A percentile compares a stretch with the other conserved stretches of the same genome.
Evolutionary conservation across 1,139 yeast genomes (phyloP).

Genomic region (Saccharomyces hybrid): DNA sequence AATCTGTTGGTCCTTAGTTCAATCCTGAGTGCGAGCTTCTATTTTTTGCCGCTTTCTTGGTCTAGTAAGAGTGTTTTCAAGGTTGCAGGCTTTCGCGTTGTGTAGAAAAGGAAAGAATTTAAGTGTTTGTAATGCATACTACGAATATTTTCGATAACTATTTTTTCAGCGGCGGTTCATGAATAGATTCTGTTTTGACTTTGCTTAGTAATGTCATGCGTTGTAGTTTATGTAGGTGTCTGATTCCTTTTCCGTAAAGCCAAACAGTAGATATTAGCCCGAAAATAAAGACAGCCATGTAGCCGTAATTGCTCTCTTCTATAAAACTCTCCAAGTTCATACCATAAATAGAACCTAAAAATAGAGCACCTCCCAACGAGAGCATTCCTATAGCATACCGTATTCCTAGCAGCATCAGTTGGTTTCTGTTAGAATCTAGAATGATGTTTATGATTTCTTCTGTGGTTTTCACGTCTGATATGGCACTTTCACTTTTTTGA

Average conservation of each 20-base stretch:
- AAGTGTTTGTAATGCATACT: background rate
- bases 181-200: constrained; percentile 6
- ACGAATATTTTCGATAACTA: background rate
- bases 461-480: constrained; percentile 66
- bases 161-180: background rate
- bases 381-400: constrained; percentile 61
- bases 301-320: constrained; percentile 56
- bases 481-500: constrained; percentile 63
- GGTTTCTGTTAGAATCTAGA: constrained; percentile 70
- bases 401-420: constrained; percentile 64
- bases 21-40: constrained; percentile 70
- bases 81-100: background rate
- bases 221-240: constrained; percentile 36
- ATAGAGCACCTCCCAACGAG: constrained; percentile 49
- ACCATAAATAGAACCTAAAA: constrained; percentile 71
- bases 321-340: constrained; percentile 74
- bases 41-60: background rate
- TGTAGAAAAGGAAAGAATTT: background rate
- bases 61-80: background rate
- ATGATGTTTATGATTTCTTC: constrained; percentile 77
- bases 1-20: constrained; percentile 87
- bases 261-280: constrained; percentile 20
- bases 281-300: constrained; percentile 35
- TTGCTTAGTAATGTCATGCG: constrained; percentile 39
- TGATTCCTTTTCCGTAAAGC: constrained; percentile 35